Evolutionary conservation across 768 basidiomycete genomes (phyloP).

Genomic region (Sporobolomyces pararoseus): DNA sequence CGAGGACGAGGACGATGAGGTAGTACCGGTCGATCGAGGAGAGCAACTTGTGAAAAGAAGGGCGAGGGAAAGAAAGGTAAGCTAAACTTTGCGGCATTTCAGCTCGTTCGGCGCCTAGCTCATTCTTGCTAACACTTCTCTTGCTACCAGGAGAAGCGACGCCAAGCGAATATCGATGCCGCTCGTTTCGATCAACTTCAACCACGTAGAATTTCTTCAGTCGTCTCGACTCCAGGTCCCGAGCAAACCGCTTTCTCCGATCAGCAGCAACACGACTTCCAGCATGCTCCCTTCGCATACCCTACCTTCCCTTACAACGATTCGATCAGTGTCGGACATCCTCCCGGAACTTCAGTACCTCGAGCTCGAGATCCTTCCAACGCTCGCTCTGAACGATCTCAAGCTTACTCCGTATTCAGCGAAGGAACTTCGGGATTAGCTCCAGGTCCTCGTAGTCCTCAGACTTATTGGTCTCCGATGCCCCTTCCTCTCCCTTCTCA

Average conservation of each 20-base stretch:
- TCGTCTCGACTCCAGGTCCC: slow-evolving; percentile 27
- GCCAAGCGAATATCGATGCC: slow-evolving; percentile 40
- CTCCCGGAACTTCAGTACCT: not conserved
- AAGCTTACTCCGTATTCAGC: slow-evolving; percentile 23
- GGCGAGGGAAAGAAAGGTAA: slow-evolving; percentile 48
- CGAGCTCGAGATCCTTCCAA: slow-evolving; percentile 16
- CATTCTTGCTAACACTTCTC: too few species aligned
- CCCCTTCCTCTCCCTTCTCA: not conserved
- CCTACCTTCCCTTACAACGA: slow-evolving; percentile 15
- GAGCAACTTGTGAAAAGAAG: slow-evolving; percentile 51
- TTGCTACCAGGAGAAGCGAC: slow-evolving; percentile 45
- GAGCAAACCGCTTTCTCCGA: slow-evolving; percentile 11
- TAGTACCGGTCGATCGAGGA: slow-evolving; percentile 49
- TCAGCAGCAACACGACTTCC: slow-evolving; percentile 8
- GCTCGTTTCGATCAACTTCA: slow-evolving; percentile 8
- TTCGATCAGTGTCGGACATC: slow-evolving; percentile 21
- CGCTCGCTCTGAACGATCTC: slow-evolving; percentile 22
- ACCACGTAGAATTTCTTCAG: slow-evolving; percentile 29
- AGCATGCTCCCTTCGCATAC: slow-evolving; percentile 8
- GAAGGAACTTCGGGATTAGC: not conserved
- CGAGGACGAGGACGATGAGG: slow-evolving; percentile 48
- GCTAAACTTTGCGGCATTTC: slow-evolving; percentile 7
- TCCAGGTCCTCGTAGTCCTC: not conserved
- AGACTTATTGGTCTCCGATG: slow-evolving; percentile 2
- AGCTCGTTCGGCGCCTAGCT: too few species aligned